Conservation (phyloP, 768 basidiomycete genomes). For the Boletus sensibilis region DNA sequence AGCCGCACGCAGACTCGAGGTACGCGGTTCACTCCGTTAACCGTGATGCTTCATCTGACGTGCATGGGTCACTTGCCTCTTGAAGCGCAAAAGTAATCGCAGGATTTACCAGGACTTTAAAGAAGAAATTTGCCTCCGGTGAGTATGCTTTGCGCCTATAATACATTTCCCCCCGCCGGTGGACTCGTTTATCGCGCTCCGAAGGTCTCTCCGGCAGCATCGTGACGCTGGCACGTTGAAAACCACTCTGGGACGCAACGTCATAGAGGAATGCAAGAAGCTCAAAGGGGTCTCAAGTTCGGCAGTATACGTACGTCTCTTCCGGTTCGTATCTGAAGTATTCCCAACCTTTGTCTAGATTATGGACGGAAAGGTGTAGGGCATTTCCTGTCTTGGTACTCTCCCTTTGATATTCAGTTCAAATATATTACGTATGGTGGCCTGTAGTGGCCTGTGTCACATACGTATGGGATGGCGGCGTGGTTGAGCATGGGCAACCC, state of each 20-base stretch:
- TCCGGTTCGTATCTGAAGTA: not conserved
- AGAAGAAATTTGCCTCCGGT: conserved; percentile 74
- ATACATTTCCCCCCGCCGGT: not conserved
- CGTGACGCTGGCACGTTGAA: conserved; percentile 50
- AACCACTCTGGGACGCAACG: conserved; percentile 51
- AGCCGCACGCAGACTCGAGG: conserved; percentile 67
- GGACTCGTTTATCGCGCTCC: not conserved
- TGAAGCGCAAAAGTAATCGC: conserved; percentile 69
- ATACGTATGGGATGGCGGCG: too few relatives aligned
- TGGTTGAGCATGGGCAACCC: too few relatives aligned
- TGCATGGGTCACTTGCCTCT: too few relatives aligned
- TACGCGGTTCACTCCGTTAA: conserved; percentile 24
- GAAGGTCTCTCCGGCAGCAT: conserved; percentile 64
- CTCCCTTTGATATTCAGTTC: not conserved
- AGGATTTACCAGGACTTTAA: conserved; percentile 77
- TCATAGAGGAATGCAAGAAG: conserved; percentile 62
- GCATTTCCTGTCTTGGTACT: not conserved
- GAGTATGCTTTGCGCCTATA: not conserved
- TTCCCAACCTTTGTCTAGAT: conserved; percentile 13
- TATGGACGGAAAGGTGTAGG: conserved; percentile 21
- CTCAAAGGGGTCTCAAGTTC: conserved; percentile 48
- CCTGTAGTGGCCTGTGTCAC: too few relatives aligned
- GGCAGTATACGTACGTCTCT: conserved; percentile 22
- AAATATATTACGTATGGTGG: not conserved
- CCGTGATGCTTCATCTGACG: not conserved